Conservation (phyloP, 2,329 filamentous ascomycete genomes). For the Didymella arachidicola region DNA sequence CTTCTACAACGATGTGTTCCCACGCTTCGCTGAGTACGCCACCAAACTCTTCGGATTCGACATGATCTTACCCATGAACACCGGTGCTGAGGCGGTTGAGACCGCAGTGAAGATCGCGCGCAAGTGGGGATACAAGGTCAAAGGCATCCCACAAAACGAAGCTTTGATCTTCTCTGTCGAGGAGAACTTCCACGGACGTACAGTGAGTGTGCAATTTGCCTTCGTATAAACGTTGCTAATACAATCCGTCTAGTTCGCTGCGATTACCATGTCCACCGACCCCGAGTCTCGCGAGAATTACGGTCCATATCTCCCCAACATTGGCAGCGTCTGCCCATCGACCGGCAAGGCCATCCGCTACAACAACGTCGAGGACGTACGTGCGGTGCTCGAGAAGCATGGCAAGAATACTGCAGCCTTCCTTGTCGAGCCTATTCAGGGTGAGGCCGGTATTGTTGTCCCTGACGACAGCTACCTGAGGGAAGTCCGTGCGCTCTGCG, state of each 20-base stretch:
- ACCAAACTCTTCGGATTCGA: constrained; percentile 91
- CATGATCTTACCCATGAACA: constrained; percentile 99
- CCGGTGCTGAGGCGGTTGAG: constrained; percentile 94
- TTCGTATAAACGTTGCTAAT: constrained; percentile 19
- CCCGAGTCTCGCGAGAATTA: constrained; percentile 97
- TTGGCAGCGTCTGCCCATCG: constrained; percentile 78
- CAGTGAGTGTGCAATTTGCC: constrained; percentile 64
- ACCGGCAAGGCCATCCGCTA: constrained; percentile 83
- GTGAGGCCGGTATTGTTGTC: constrained; percentile 95
- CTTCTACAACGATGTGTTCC: constrained; percentile 99
- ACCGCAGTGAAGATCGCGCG: constrained; percentile 94
- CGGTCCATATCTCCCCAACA: constrained; percentile 89
- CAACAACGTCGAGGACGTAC: constrained; percentile 83
- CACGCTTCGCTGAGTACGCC: constrained; percentile 91
- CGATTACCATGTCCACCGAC: constrained; percentile 93
- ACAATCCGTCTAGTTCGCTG: constrained; percentile 73
- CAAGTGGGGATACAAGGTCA: constrained; percentile 98
- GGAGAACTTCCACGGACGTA: constrained; percentile 97
- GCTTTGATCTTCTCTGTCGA: constrained; percentile 83
- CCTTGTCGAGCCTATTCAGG: constrained; percentile 95
- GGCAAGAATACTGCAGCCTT: constrained; percentile 89
- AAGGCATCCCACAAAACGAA: constrained; percentile 84
- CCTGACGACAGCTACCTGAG: constrained; percentile 87
- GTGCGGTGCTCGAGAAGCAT: constrained; percentile 78
- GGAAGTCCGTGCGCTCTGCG: constrained; percentile 83